Evolutionary conservation across 805 yeast species (phyloP), one percentile per base, ranked within the genome.

Genomic region (Lipomyces spencermartinsiae): DNA sequence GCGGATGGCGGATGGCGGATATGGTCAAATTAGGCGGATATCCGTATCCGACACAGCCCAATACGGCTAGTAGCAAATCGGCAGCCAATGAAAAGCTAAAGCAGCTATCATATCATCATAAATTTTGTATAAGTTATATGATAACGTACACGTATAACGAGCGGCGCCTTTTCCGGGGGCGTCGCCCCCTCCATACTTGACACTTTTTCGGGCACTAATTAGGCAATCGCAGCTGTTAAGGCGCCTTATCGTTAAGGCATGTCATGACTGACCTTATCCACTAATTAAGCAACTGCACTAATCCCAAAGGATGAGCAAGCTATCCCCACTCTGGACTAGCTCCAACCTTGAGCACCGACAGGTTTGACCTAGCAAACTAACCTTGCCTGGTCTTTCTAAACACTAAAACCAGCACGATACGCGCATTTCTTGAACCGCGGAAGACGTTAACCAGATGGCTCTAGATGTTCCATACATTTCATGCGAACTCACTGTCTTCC

Each of bases 351-450:
- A 39, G n/a, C 25, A 16, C 56, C 16, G 16, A 3, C 31, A 29
- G 16, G 56, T 53, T 53, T 53, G 29, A 53, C 56, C 56, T 53
- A 12, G 12, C 14, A 53, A 22, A 12, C 29, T 1, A 1, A 22
- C n/a, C 5, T 19, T 53, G 33, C 56, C 19, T 53, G 33, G 56
- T 53, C 33, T 53, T 53, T 53, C 56, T 29, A 25, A 1, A 53
- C 56, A 14, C 33, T 53, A 51, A 33, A 53, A 2, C 12, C 49
- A 39, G 49, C 2, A 53, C 56, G 25, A 25, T 6, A 2, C 56
- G 33, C 56, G 56, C 56, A 16, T 53, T 51, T 51, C 56, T 51
- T 51, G 56, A 51, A 51, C 56, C 56, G 56, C 33, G 56, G 56
- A 53, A 33, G 56, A 53, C 56, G 56, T 0, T 53, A 3, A 25